phyloP scores from a whole-genome alignment of 306 rosid genomes.

The Datisca glomerata region DNA sequence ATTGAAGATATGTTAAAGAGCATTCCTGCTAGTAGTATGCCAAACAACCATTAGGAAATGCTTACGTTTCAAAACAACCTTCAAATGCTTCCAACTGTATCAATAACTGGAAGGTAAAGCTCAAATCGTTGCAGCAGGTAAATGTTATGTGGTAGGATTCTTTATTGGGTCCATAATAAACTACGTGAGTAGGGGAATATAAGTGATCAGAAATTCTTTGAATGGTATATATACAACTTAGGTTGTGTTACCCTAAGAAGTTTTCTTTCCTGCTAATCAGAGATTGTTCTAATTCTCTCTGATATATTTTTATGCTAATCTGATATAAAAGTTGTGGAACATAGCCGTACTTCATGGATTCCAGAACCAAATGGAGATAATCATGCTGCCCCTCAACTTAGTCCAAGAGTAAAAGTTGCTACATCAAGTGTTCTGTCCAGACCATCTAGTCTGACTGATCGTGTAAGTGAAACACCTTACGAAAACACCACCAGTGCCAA shows the following conservation, averaged over 20 bases:
- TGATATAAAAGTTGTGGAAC: constrained; percentile 17
- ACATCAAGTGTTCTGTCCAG: constrained; percentile 28
- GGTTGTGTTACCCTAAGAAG: too few relatives aligned
- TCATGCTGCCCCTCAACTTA: constrained; percentile 17
- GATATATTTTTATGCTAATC: constrained; percentile 6
- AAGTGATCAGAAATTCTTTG: too few relatives aligned
- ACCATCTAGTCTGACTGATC: constrained; percentile 28
- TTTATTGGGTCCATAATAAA: too few relatives aligned
- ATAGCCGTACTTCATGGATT: constrained; percentile 34
- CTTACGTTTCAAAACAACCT: constrained; percentile 23
- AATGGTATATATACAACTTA: too few relatives aligned
- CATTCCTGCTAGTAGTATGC: constrained; percentile 18
- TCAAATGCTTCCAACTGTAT: constrained; percentile 31
- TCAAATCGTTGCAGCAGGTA: neutral
- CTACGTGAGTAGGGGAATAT: too few relatives aligned
- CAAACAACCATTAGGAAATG: constrained; percentile 23
- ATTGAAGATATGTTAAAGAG: constrained; percentile 28
- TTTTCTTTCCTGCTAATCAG: too few relatives aligned
- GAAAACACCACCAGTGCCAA: too few relatives aligned
- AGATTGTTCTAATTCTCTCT: too few relatives aligned
- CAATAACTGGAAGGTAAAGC: constrained; percentile 35
- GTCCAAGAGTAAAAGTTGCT: constrained; percentile 21
- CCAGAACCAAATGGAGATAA: constrained; percentile 20
- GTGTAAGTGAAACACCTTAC: constrained; percentile 32
- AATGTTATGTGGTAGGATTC: neutral